Conservation (phyloP, 1,284 basidiomycete genomes). For the Singerocomus inundabilis region DNA sequence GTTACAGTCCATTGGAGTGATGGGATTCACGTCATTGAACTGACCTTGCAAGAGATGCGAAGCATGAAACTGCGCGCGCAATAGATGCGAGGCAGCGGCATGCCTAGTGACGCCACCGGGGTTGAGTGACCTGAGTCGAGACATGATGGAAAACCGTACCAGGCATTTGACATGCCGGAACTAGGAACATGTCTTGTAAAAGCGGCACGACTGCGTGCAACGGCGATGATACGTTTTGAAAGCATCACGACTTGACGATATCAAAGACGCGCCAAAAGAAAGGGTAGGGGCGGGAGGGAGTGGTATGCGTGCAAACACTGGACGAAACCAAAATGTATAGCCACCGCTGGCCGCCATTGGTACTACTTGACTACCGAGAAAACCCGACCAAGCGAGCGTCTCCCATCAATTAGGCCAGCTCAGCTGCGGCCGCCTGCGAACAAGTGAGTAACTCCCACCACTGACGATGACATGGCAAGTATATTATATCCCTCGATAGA, state of each 20-base stretch:
- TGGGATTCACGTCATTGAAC: conserved; percentile 23
- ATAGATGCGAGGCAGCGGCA: conserved; percentile 43
- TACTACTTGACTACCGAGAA: conserved; percentile 3
- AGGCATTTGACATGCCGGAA: conserved; percentile 46
- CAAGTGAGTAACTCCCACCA: too few species aligned
- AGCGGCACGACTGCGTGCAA: conserved; percentile 60
- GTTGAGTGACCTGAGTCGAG: conserved; percentile 1
- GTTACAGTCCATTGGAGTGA: conserved; percentile 10
- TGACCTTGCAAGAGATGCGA: conserved; percentile 66
- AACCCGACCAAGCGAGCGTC: conserved; percentile 1
- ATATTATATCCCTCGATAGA: too few species aligned
- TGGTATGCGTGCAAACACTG: background rate
- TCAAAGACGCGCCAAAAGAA: background rate
- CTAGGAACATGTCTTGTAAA: conserved; percentile 40
- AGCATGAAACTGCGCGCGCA: conserved; percentile 64
- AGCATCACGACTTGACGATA: conserved; percentile 47
- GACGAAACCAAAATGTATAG: conserved; percentile 13
- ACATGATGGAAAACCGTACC: conserved; percentile 40
- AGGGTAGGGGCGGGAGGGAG: background rate
- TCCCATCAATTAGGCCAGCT: background rate
- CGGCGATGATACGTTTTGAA: conserved; percentile 65
- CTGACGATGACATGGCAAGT: too few species aligned
- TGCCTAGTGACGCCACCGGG: conserved; percentile 38
- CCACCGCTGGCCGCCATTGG: conserved; percentile 17
- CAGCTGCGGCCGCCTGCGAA: background rate